These are phyloP conservation scores for Hymenoscyphus salicellus DNA, from an alignment of 2,329 filamentous ascomycete genomes.

Conservation along the genomic window DNA sequence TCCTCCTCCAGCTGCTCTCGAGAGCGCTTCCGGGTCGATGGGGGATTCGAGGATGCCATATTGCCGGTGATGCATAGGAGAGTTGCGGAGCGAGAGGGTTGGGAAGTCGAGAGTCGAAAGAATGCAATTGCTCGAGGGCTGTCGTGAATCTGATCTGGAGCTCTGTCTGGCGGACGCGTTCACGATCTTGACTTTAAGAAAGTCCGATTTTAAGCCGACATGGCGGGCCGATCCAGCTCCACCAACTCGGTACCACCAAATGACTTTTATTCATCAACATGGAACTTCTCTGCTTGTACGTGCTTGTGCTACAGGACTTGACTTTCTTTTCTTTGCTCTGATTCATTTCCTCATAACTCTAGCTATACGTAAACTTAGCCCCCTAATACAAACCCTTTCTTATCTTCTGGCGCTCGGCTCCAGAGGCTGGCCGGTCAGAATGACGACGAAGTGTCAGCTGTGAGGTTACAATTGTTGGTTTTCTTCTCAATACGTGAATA, in stretches of 20 bases:
- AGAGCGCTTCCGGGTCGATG: slow-evolving; percentile 21
- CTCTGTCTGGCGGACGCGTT: background rate
- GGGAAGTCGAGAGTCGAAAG: background rate
- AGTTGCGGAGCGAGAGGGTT: background rate
- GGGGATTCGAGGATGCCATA: slow-evolving; percentile 9
- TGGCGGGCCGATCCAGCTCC: too few relatives aligned
- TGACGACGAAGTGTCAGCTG: background rate
- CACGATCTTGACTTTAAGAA: background rate
- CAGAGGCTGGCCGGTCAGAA: background rate
- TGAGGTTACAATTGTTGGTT: background rate
- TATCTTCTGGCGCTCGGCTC: background rate
- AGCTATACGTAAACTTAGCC: background rate
- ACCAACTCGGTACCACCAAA: too few relatives aligned
- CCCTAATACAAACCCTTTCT: background rate
- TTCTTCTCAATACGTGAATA: background rate
- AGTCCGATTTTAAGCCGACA: background rate
- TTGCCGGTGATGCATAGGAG: background rate
- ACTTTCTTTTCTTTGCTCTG: too few relatives aligned
- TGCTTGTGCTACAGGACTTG: too few relatives aligned
- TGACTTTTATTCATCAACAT: too few relatives aligned
- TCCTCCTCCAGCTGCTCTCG: slow-evolving; percentile 19
- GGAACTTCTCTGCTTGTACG: too few relatives aligned
- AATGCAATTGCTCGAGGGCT: background rate
- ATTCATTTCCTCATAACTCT: too few relatives aligned
- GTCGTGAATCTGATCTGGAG: background rate